phyloP scores from a whole-genome alignment of 805 yeast species.

The Tetrapisispora pingtungensis region DNA sequence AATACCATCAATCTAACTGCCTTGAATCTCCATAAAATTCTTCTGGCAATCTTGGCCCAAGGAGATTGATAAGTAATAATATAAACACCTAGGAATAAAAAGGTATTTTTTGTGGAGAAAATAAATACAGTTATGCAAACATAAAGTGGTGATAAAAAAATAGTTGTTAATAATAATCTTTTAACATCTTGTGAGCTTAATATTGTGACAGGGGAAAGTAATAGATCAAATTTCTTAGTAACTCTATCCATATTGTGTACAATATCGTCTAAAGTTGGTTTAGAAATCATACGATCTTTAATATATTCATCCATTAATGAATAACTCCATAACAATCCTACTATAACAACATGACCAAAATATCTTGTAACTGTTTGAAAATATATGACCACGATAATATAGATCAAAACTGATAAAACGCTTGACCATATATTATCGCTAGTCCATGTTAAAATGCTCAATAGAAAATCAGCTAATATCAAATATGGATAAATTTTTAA shows the following conservation, averaged over 20 bases:
- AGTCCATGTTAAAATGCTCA: constrained; percentile 84
- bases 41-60: constrained; percentile 74
- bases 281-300: constrained; percentile 45
- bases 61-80: constrained; percentile 78
- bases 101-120: constrained; percentile 57
- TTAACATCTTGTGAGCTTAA: constrained; percentile 70
- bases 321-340: constrained; percentile 41
- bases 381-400: constrained; percentile 55
- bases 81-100: constrained; percentile 49
- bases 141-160: constrained; percentile 79
- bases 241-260: constrained; percentile 67
- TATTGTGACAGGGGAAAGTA: constrained; percentile 75
- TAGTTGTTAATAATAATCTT: constrained; percentile 71
- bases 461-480: constrained; percentile 54
- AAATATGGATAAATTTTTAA: constrained; percentile 80
- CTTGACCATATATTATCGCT: constrained; percentile 73
- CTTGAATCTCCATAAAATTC: constrained; percentile 73
- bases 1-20: constrained; percentile 61
- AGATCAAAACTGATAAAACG: constrained; percentile 39
- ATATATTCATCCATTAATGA: constrained; percentile 49
- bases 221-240: constrained; percentile 63
- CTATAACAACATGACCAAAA: constrained; percentile 65
- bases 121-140: constrained; percentile 57
- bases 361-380: constrained; percentile 71
- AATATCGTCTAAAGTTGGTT: constrained; percentile 82